Evolutionary conservation across 805 yeast species (phyloP), one percentile per base, ranked within the genome.

Genomic region (Pichia nakasei): DNA sequence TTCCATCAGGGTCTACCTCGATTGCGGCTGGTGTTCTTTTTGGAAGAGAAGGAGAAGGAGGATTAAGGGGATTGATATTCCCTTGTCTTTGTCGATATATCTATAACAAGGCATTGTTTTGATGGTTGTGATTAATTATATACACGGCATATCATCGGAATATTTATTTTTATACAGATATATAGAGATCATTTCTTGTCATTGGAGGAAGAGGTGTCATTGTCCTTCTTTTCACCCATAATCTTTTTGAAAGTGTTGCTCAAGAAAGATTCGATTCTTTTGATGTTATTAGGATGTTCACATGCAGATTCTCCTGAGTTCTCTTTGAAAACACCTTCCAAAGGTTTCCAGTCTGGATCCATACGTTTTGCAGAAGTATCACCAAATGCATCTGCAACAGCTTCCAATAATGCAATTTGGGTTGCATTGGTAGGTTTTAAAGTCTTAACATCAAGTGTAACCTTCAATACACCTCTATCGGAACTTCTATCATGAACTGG

Each of bases 401-500:
- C 96, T 61, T 93, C 99, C 56, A 94, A 72, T 44, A 93, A 68
- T 24, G 94, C 94, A 12, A 80, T 82, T 61, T 93, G 96, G 1
- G 93, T 82, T 13, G 91, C 85, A 21, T 85, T 82, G 44, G 74
- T 73, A 2, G 97, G 95, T 45, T 79, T 75, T 53, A 80, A 67
- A 4, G 88, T 78, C 54, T 77, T 75, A 17, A 93, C 83, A 40
- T 78, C 76, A 52, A 88, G 72, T 12, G 76, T 69, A 17, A 93
- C 85, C 53, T 77, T 80, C 75, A 89, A 69, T 55, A 83, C 85
- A 40, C 97, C 99, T 57, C 93, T 75, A 18, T 37, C 33, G 4
- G 32, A 11, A 22, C 31, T 37, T 47, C 70, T 68, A 36, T 63
- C 65, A 12, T 52, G 45, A 21, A 76, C 65, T 38, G 97, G 97